Percentiles rank a stretch among this genome's conserved stretches.
Evolutionary conservation across 2,329 filamentous ascomycete genomes (phyloP).

Genomic region (Aspergillus awamori): DNA sequence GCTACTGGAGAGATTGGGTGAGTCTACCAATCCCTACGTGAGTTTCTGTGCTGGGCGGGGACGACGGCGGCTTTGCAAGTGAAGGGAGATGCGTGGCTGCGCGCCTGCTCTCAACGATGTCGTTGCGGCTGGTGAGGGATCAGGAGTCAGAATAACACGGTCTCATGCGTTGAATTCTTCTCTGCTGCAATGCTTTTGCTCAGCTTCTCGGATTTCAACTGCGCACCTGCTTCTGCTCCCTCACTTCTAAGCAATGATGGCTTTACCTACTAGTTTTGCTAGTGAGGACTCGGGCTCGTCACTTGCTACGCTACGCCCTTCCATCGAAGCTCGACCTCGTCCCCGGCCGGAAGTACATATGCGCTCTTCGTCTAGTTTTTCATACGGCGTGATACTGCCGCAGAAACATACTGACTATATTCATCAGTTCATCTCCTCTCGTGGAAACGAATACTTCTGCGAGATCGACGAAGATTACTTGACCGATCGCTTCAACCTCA

Average conservation of each 20-base stretch:
- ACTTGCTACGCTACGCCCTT: neutral
- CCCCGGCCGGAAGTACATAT: neutral
- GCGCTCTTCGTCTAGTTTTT: conserved; percentile 2
- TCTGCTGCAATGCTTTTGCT: neutral
- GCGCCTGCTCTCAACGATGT: conserved; percentile 10
- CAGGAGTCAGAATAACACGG: neutral
- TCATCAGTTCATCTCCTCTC: conserved; percentile 88
- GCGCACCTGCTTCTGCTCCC: neutral
- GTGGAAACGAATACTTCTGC: conserved; percentile 99
- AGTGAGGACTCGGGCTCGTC: neutral
- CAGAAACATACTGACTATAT: conserved; percentile 16
- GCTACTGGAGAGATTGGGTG: conserved; percentile 99
- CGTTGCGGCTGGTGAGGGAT: conserved; percentile 12
- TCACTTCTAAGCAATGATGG: neutral
- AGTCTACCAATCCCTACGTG: conserved; percentile 45
- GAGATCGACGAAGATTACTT: conserved; percentile 99
- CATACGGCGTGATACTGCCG: conserved; percentile 6
- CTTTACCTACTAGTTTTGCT: neutral
- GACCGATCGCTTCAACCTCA: conserved; percentile 96
- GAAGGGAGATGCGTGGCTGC: conserved; percentile 12
- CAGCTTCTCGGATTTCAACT: neutral
- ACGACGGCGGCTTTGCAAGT: conserved; percentile 11
- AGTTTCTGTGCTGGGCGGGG: conserved; percentile 13
- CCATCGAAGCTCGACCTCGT: neutral
- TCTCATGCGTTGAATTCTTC: neutral